Percentiles rank a stretch among this genome's conserved stretches.
These are phyloP conservation scores for Cryptococcus wingfieldii DNA, from an alignment of 1,284 basidiomycete species.

Conservation along the genomic window DNA sequence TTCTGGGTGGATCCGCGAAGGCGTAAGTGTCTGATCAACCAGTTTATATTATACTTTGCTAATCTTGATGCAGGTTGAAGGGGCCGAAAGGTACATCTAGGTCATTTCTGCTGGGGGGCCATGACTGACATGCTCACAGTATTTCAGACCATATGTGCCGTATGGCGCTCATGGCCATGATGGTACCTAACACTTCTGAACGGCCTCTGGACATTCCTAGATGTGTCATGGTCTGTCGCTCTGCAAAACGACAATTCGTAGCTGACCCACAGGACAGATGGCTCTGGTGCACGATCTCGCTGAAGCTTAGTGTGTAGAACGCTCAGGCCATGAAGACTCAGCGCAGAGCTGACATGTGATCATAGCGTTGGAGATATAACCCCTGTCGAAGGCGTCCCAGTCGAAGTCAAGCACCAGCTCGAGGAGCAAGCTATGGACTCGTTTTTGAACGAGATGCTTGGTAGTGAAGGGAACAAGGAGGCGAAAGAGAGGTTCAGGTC, in stretches of 20 bases:
- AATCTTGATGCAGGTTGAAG: slow-evolving; percentile 57
- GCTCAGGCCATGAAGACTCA: too few species aligned
- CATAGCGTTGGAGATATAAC: slow-evolving; percentile 81
- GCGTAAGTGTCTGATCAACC: slow-evolving; percentile 52
- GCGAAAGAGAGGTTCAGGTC: slow-evolving; percentile 71
- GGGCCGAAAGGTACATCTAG: slow-evolving; percentile 65
- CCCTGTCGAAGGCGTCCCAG: slow-evolving; percentile 78
- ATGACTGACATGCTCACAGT: slow-evolving; percentile 51
- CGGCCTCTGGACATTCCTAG: slow-evolving; percentile 67
- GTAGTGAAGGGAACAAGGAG: slow-evolving; percentile 58
- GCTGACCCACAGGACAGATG: slow-evolving; percentile 53
- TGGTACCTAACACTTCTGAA: slow-evolving; percentile 59
- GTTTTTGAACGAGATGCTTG: slow-evolving; percentile 84
- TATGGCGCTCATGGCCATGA: slow-evolving; percentile 88
- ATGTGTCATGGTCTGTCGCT: slow-evolving; percentile 41
- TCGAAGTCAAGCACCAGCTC: slow-evolving; percentile 66
- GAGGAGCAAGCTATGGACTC: slow-evolving; percentile 82
- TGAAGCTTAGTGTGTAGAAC: slow-evolving; percentile 64
- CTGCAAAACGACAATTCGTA: neutral
- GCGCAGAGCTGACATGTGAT: neutral
- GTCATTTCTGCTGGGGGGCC: slow-evolving; percentile 4
- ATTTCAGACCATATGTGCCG: slow-evolving; percentile 98
- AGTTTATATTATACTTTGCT: neutral
- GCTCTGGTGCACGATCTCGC: slow-evolving; percentile 91
- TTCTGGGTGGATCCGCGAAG: slow-evolving; percentile 86